Base-by-base conservation (phyloP, 192 early-diverging fungal species). In the Coemansia sp. region DNA sequence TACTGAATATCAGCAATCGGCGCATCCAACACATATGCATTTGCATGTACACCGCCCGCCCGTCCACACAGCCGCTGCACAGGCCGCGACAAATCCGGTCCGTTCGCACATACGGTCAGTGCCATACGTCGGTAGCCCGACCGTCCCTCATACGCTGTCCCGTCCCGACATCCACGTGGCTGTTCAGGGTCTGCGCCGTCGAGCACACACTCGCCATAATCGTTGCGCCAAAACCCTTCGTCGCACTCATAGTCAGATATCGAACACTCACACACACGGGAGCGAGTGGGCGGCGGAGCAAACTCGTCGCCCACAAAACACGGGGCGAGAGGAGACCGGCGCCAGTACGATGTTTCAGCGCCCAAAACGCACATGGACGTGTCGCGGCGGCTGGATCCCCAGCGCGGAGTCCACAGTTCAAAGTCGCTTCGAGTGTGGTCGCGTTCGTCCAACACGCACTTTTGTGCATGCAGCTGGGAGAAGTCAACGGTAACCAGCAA, bases 181-280 rank as follows among this genome's bases (percentile, higher is more conserved):
- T 88, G 86, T 11, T 86, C 72, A 7, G 93, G 92, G 60, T 97
- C 92, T 14, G 71, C 82, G 7, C 88, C 90, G 51, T 85, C 83
- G 8, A 84, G 72, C 4, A 77, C 80, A 57, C 93, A 95, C 44
- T 84, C 62, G 40, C 87, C 87, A 14, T 86, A 69, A 26, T 74
- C 82, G 55, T 92, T 80, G 26, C 81, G 84, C 83, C 87, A 95
- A 68, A 92, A 98, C 9, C 86, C 84, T 82, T 86, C 83, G 42
- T 89, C 93, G 67, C 96, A 98, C 85, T 95, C 93, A 67, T 79
- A 98, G 76, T 98, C 96, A 18, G 69, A 73, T 3, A 84, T 64
- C 3, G 84, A 81, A 71, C 96, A 98, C 65, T 80, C 68, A 76
- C 96, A 98, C 24, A 70, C 63, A 24, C 86, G 65, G 17, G 65